phyloP scores from a whole-genome alignment of 345 rosid genomes.

The Clausena lansium region DNA sequence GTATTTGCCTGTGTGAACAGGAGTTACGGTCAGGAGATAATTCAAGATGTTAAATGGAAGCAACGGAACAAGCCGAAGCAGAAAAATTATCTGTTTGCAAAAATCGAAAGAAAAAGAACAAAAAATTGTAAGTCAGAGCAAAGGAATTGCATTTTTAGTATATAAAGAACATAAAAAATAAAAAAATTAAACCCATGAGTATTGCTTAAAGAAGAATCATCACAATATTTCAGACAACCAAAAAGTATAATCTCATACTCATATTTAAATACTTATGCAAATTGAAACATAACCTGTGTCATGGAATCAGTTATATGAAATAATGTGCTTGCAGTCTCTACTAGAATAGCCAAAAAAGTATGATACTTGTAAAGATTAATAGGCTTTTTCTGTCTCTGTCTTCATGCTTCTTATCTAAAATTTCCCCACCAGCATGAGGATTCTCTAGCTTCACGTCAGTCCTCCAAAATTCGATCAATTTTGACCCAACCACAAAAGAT shows the following conservation, averaged over 20 bases:
- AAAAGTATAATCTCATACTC: background rate
- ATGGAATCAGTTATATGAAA: background rate
- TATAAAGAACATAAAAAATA: background rate
- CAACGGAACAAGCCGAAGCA: slow-evolving; percentile 57
- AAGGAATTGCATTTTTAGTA: too few relatives aligned
- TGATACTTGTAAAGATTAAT: background rate
- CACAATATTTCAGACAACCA: background rate
- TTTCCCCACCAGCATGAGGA: background rate
- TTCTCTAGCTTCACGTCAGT: background rate
- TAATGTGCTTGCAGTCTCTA: background rate
- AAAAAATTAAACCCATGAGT: background rate
- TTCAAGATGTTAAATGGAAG: slow-evolving; percentile 62
- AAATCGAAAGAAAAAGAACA: slow-evolving; percentile 14
- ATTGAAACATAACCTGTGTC: background rate
- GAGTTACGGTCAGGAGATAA: slow-evolving; percentile 57
- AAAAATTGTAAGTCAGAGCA: background rate
- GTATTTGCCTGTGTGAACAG: slow-evolving; percentile 47
- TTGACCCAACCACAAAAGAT: too few relatives aligned
- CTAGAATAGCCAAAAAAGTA: background rate
- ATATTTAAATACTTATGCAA: background rate
- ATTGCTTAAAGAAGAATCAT: too few relatives aligned
- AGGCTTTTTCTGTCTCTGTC: background rate
- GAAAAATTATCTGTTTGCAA: slow-evolving; percentile 47
- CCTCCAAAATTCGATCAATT: background rate
- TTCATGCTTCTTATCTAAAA: background rate